Percentiles rank a stretch among this genome's conserved stretches.
Evolutionary conservation across 163 green algal genomes (phyloP).

Genomic region (Scenedesmus sp.): DNA sequence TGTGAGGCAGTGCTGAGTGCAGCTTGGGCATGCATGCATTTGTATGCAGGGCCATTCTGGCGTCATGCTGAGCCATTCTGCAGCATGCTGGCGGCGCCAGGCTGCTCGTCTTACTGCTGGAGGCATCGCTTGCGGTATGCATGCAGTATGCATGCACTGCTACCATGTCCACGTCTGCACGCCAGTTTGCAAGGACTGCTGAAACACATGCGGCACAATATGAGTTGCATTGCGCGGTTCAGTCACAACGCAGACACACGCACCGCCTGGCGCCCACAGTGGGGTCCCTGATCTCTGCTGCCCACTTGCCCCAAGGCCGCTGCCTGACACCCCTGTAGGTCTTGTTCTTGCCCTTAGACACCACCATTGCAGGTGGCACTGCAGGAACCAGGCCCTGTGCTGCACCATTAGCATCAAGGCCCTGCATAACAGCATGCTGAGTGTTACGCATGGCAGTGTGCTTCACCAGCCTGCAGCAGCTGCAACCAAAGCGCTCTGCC

Average conservation of each 20-base stretch:
- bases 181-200: background rate
- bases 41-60: background rate
- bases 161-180: background rate
- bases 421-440: background rate
- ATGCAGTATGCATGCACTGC: background rate
- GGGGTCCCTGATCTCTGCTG: constrained; percentile 96
- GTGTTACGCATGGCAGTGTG: background rate
- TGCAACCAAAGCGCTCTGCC: background rate
- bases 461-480: background rate
- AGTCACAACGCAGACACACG: background rate
- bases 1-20: background rate
- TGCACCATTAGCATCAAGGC: constrained; percentile 10
- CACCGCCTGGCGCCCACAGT: constrained; percentile 84
- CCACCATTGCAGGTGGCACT: constrained; percentile 40
- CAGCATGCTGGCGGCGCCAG: background rate
- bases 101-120: background rate
- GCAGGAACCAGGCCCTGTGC: background rate
- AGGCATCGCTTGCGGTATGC: background rate
- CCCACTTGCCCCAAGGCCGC: constrained; percentile 96
- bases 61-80: background rate
- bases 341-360: constrained; percentile 83
- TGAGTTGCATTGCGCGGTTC: background rate
- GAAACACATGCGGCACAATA: background rate
- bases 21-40: background rate
- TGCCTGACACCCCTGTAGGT: constrained; percentile 92